Evolutionary conservation across 352 stramenopile species (phyloP), one percentile per base, ranked within the genome.

Genomic region (Globisporangium megalacanthum): DNA sequence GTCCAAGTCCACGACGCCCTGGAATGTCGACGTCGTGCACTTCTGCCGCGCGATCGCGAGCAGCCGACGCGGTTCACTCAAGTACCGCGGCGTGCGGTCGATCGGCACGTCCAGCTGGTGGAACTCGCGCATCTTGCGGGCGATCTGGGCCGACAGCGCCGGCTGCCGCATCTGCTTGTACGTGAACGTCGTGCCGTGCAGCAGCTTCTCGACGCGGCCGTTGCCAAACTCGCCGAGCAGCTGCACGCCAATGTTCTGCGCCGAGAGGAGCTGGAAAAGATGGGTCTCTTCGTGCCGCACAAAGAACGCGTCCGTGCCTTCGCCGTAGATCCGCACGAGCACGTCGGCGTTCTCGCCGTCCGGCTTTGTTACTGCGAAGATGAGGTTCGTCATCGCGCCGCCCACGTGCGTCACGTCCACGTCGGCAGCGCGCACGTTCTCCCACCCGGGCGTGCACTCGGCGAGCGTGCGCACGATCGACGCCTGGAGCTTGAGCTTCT

Each of bases 331-430:
- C 49, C 84, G 84, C 53, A 94, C 69, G 37, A 94, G 77, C 54
- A 90, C 75, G 48, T 89, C 77, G 3, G 55, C 37, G 49, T 91
- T 74, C 46, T 89, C 66, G 44, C 79, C 78, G 15, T 69, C 62
- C 13, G 76, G 68, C 53, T 90, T 94, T 58, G 82, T 83, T 37
- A 89, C 79, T 11, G 73, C 69, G 60, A 94, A 91, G 67, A 94
- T 91, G 61, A 94, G 68, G 63, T 94, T 94, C 17, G 84, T 92
- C 84, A 92, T 92, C 19, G 84, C 84, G 55, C 84, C 84, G 59
- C 82, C 77, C 31, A 92, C 31, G 57, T 87, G 73, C 45, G 84
- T 65, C 47, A 92, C 69, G 62, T 85, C 71, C 20, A 92, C 71
- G 54, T 77, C 69, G 54, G 86, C 67, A 11, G 74, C 66, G 20